These are phyloP conservation scores for Simmondsia chinensis DNA, from an alignment of 148 eudicot species.

Conservation along the genomic window DNA sequence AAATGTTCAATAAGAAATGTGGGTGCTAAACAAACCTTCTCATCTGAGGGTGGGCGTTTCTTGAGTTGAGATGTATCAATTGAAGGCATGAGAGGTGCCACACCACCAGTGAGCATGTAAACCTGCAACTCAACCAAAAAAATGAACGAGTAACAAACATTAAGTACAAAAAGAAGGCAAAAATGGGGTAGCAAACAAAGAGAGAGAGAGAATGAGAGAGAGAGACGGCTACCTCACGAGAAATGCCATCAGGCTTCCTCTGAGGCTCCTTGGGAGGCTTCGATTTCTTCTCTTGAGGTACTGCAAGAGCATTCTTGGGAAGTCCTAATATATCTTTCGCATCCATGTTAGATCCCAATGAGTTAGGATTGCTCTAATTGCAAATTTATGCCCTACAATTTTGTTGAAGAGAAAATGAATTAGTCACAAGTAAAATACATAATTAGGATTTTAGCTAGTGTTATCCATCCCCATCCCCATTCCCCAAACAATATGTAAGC, in stretches of 20 bases:
- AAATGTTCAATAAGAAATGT: neutral
- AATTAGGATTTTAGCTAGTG: too few relatives aligned
- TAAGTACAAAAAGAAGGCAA: neutral
- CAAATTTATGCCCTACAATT: too few relatives aligned
- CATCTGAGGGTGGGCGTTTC: constrained; percentile 49
- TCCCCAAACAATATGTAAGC: too few relatives aligned
- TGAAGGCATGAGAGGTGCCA: constrained; percentile 77
- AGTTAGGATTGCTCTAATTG: constrained; percentile 19
- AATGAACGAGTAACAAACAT: neutral
- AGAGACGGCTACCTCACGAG: constrained; percentile 47
- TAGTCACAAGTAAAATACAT: too few relatives aligned
- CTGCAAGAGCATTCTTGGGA: constrained; percentile 38
- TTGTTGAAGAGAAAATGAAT: too few relatives aligned
- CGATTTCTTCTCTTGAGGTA: constrained; percentile 60
- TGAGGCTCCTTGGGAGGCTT: constrained; percentile 79
- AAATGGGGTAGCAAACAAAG: neutral
- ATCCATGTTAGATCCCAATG: constrained; percentile 41
- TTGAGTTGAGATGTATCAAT: constrained; percentile 61
- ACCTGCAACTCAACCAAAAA: constrained; percentile 30
- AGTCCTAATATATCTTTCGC: constrained; percentile 84
- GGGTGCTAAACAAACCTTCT: constrained; percentile 41
- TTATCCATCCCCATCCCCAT: too few relatives aligned
- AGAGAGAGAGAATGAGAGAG: neutral
- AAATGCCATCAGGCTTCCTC: constrained; percentile 87
- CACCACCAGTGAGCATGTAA: constrained; percentile 84